Percentiles rank a stretch among this genome's conserved stretches.
phyloP scores from a whole-genome alignment of 1,284 basidiomycete genomes.

The Xerocomus amazonicus region DNA sequence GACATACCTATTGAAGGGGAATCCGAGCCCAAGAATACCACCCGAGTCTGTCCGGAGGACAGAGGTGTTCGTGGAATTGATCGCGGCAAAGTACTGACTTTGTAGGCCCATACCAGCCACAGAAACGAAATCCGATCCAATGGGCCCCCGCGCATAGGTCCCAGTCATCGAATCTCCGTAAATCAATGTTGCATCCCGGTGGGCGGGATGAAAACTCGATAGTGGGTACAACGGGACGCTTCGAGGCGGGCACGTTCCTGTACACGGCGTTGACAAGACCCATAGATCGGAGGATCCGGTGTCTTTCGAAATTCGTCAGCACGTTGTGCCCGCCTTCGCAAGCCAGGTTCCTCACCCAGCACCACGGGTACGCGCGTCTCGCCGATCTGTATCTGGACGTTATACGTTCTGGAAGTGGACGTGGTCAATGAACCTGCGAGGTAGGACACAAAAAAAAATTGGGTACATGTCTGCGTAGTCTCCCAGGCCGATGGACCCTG shows the following conservation, averaged over 20 bases:
- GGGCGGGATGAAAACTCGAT: slow-evolving; percentile 37
- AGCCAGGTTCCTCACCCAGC: slow-evolving; percentile 35
- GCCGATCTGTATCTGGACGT: slow-evolving; percentile 43
- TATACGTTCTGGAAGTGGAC: slow-evolving; percentile 41
- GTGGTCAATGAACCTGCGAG: slow-evolving; percentile 1
- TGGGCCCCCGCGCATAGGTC: slow-evolving; percentile 47
- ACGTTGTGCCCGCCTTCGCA: neutral
- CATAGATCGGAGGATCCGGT: slow-evolving; percentile 59
- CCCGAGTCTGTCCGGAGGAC: slow-evolving; percentile 41
- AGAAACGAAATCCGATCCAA: slow-evolving; percentile 45
- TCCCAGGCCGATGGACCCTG: slow-evolving; percentile 30
- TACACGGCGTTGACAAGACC: slow-evolving; percentile 50
- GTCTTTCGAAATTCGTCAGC: slow-evolving; percentile 34
- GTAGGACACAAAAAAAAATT: neutral
- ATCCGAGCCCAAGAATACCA: slow-evolving; percentile 59
- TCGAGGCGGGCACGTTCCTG: slow-evolving; percentile 25
- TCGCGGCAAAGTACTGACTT: slow-evolving; percentile 48
- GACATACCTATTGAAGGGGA: slow-evolving; percentile 49
- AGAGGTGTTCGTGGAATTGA: slow-evolving; percentile 53
- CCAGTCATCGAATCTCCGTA: slow-evolving; percentile 57
- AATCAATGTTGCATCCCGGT: slow-evolving; percentile 38
- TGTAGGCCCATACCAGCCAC: slow-evolving; percentile 42
- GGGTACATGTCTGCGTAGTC: slow-evolving; percentile 49
- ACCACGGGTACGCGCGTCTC: slow-evolving; percentile 40
- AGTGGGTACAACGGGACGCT: slow-evolving; percentile 39